Evolutionary conservation across 2,329 filamentous ascomycete species (phyloP), one percentile per base, ranked within the genome.

Genomic region (Penicillium sp.): DNA sequence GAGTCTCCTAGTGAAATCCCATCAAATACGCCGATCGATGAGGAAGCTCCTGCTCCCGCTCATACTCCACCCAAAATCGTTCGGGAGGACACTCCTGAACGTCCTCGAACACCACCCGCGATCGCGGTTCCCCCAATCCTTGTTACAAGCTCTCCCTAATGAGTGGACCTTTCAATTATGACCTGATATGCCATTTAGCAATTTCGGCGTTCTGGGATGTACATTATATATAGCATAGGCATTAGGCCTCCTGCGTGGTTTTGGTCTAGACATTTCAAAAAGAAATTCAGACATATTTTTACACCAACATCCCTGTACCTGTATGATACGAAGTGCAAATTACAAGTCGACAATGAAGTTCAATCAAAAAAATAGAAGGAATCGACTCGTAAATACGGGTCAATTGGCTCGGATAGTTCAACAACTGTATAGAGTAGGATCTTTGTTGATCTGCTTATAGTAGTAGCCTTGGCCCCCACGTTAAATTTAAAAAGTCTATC

Each of bases 81-180:
- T 43, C 38, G 48, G 5, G 22, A 59, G 48, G 61, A 63, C 33
- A 59, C 57, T 25, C 62, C 68, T 55, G 62, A 70, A 55, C 61
- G 65, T 26, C 65, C 70, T 48, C n/a, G 22, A 33, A 68, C 68
- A 4, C 67, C 68, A 35, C 59, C 68, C n/a, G 62, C 68, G 14
- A 63, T 67, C 14, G 43, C 58, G 22, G 70, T 76, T 19, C 77
- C 77, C 46, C 76, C 77, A 2, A 79, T 79, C 52, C 78, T 75
- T 1, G 71, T 79, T 60, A 79, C 76, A 40, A 70, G 65, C n/a
- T 74, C 76, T 53, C 64, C 65, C 55, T 74, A 60, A 55, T 38
- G 51, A 56, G 48, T 58, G 22, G 43, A 25, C 54, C 61, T 57
- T 58, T 57, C 56, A 46, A 16, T 63, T 53, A 54, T 56, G 33